Evolutionary conservation across 805 yeast genomes (phyloP).

Genomic region (Komagataella phaffii): DNA sequence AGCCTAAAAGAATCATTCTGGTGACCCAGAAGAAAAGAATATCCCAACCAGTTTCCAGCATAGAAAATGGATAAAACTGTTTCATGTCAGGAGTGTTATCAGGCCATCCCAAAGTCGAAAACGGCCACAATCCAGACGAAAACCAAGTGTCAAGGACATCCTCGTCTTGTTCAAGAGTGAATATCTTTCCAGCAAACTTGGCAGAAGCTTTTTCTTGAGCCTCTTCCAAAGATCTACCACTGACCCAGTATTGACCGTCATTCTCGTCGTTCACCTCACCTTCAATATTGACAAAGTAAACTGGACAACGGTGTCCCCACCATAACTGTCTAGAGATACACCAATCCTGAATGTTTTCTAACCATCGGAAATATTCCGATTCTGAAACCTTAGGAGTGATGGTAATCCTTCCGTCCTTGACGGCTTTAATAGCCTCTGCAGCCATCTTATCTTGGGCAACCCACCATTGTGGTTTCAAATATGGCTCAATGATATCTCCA

Average conservation of each 20-base stretch:
- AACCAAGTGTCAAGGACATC: slow-evolving; percentile 99
- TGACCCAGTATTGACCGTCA: slow-evolving; percentile 76
- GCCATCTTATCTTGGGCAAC: slow-evolving; percentile 88
- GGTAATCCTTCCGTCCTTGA: slow-evolving; percentile 64
- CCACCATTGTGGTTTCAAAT: slow-evolving; percentile 99
- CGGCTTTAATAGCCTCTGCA: slow-evolving; percentile 72
- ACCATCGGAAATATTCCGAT: slow-evolving; percentile 90
- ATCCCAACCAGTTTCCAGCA: slow-evolving; percentile 99
- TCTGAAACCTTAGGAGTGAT: slow-evolving; percentile 85
- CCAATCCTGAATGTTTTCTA: slow-evolving; percentile 96
- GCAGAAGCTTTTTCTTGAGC: slow-evolving; percentile 70
- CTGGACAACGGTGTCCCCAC: slow-evolving; percentile 99
- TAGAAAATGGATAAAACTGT: slow-evolving; percentile 76
- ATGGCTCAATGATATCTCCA: slow-evolving; percentile 93
- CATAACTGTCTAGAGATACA: slow-evolving; percentile 87
- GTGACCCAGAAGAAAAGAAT: slow-evolving; percentile 98
- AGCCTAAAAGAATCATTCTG: slow-evolving; percentile 86
- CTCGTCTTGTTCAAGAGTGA: slow-evolving; percentile 85
- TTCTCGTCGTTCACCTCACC: slow-evolving; percentile 51
- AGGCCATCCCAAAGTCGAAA: slow-evolving; percentile 97
- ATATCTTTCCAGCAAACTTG: slow-evolving; percentile 58
- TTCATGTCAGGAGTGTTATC: slow-evolving; percentile 56
- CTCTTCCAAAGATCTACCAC: slow-evolving; percentile 75
- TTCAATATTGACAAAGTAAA: slow-evolving; percentile 73
- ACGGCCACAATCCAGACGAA: slow-evolving; percentile 96